Conservation (phyloP, 305 asterid species). For the Fraxinus velutina region DNA sequence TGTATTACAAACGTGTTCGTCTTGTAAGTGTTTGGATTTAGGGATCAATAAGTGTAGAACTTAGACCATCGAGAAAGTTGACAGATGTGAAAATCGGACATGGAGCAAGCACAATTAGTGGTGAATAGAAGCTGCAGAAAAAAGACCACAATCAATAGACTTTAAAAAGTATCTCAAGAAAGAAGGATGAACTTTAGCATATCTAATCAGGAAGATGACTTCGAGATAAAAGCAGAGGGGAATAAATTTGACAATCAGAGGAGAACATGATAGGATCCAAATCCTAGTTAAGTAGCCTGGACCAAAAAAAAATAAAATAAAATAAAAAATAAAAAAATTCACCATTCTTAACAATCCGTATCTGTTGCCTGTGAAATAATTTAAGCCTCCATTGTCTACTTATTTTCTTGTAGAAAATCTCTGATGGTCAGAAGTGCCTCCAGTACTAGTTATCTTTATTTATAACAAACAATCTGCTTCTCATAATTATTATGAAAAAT, state of each 20-base stretch:
- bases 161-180: not conserved
- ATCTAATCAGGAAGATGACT: not conserved
- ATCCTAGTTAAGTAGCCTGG: not conserved
- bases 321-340: not conserved
- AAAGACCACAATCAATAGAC: not conserved
- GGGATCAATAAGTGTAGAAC: not conserved
- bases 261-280: not conserved
- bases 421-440: not conserved
- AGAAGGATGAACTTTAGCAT: not conserved
- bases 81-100: not conserved
- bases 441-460: not conserved
- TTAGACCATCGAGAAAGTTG: not conserved
- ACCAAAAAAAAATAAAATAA: not conserved
- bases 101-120: not conserved
- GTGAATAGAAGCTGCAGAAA: not conserved
- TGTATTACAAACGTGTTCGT: not conserved
- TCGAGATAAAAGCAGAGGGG: not conserved
- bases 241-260: not conserved
- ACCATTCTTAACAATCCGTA: not conserved
- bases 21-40: not conserved
- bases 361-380: not conserved
- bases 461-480: not conserved
- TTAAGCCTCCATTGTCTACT: not conserved
- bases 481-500: not conserved
- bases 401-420: not conserved